Base-by-base conservation (phyloP, 257 asterid species). In the Solanum pinnatisectum region DNA sequence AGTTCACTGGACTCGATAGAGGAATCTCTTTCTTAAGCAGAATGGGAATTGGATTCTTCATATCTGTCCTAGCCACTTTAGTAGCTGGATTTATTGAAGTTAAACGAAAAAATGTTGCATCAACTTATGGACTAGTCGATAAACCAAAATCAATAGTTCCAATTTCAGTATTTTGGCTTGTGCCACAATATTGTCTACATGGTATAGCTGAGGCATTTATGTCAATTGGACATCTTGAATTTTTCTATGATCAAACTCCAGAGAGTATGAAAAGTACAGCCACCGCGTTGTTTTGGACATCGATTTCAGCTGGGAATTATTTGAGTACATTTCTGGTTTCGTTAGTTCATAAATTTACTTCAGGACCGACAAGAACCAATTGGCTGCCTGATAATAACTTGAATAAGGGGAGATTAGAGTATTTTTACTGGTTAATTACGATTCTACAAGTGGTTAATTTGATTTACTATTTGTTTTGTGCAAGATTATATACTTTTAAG, bases 191-290 rank as follows among this genome's bases (percentile, higher is more conserved):
- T 49, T 90, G 92, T 77, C 89, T 96, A 7, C 98, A 96, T 78
- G 99, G 99, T 12, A 79, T 93, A 1, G 98, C 99, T 4, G 99
- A 96, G 56, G 97, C 98, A 2, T 96, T 95, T 86, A 94, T 93
- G 97, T 95, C 98, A 32, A 93, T 96, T 71, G 98, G 99, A 37
- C 98, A 93, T 56, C 91, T 95, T 6, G 98, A 96, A 90, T 95
- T 96, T 84, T 94, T 95, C 91, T 96, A 94, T 14, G 98, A 95
- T 87, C 98, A 96, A 90, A 91, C 97, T 13, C 98, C 99, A 35
- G 98, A 95, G 91, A 95, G 99, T 59, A 96, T 95, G 99, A 90
- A 95, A 90, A 93, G 96, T 90, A 94, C 96, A 1, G 96, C 98
- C 0, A 93, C 94, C 1, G 98, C 98, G 25, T 35, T 95, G 44